A percentile compares a stretch with the other conserved stretches of the same genome.
Evolutionary conservation across 192 early-diverging fungal species (phyloP).

Genomic region (Phlyctochytrium bullatum): DNA sequence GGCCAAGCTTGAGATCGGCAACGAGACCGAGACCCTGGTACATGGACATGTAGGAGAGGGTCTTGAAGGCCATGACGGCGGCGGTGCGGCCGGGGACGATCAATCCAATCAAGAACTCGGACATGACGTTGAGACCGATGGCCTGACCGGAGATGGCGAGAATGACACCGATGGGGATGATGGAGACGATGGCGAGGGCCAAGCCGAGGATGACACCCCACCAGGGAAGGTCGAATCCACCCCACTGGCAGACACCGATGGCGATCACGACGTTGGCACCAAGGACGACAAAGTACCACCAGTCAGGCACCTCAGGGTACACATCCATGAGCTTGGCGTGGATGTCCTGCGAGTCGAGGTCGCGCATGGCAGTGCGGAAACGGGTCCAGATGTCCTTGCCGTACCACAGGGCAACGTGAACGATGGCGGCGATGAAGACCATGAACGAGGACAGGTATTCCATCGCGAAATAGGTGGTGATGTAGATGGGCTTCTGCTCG

Average conservation of each 20-base stretch:
- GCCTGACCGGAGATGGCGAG: constrained; percentile 76
- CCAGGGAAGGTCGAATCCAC: constrained; percentile 66
- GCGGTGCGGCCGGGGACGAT: constrained; percentile 77
- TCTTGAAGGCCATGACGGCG: constrained; percentile 84
- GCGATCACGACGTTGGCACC: constrained; percentile 33
- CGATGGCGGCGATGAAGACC: constrained; percentile 50
- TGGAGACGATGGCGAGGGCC: constrained; percentile 15
- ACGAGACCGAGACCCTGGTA: constrained; percentile 73
- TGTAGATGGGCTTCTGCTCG: constrained; percentile 6
- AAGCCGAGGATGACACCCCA: constrained; percentile 53
- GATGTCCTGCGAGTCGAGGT: constrained; percentile 43
- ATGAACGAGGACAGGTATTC: constrained; percentile 31
- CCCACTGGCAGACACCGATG: constrained; percentile 29
- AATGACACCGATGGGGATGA: constrained; percentile 70
- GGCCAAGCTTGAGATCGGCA: constrained; percentile 72
- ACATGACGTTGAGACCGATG: constrained; percentile 82
- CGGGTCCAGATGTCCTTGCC: constrained; percentile 30
- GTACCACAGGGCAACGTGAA: constrained; percentile 61
- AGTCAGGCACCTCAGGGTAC: constrained; percentile 70
- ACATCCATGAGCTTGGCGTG: constrained; percentile 69
- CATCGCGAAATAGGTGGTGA: constrained; percentile 11
- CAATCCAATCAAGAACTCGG: constrained; percentile 82
- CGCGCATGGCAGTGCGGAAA: constrained; percentile 3
- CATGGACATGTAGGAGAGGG: constrained; percentile 76
- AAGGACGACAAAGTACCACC: constrained; percentile 55